phyloP scores from a whole-genome alignment of 1,284 basidiomycete species.

The Melampsora allii-populina region DNA sequence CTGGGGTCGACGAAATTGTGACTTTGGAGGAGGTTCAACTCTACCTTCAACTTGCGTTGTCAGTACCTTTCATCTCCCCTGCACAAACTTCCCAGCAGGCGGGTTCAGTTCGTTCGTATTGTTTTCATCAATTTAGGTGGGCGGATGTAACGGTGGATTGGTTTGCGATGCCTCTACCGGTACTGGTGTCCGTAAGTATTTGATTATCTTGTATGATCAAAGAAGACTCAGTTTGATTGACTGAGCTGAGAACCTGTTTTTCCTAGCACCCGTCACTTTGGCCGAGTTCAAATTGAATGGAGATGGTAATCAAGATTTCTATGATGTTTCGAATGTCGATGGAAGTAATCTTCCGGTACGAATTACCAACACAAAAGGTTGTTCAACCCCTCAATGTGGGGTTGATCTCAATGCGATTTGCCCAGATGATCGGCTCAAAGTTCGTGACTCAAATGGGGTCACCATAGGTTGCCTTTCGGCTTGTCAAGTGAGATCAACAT shows the following conservation, averaged over 20 bases:
- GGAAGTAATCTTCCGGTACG: constrained; percentile 49
- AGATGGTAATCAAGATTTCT: constrained; percentile 46
- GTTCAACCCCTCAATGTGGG: constrained; percentile 44
- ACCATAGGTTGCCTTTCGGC: constrained; percentile 39
- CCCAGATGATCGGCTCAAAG: constrained; percentile 32
- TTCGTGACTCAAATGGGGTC: constrained; percentile 32
- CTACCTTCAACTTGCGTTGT: constrained; percentile 26
- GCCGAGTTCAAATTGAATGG: constrained; percentile 46
- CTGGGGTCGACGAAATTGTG: constrained; percentile 45
- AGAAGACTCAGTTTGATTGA: background rate
- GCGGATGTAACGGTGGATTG: constrained; percentile 44
- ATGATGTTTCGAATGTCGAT: constrained; percentile 50
- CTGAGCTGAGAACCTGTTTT: background rate
- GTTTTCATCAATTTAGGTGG: constrained; percentile 17
- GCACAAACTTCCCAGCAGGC: no score
- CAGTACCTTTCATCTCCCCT: background rate
- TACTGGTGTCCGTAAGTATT: constrained; percentile 29
- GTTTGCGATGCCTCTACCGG: constrained; percentile 33
- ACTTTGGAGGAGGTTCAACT: constrained; percentile 34
- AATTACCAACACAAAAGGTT: constrained; percentile 45
- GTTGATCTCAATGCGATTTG: constrained; percentile 43
- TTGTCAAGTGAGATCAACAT: constrained; percentile 25
- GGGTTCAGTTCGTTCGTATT: background rate
- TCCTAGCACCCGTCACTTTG: constrained; percentile 49
- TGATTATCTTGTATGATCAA: background rate